Percentiles rank a stretch among this genome's conserved stretches.
These are phyloP conservation scores for Fusarium metavorans DNA, from an alignment of 2,329 filamentous ascomycete species.

Conservation along the genomic window DNA sequence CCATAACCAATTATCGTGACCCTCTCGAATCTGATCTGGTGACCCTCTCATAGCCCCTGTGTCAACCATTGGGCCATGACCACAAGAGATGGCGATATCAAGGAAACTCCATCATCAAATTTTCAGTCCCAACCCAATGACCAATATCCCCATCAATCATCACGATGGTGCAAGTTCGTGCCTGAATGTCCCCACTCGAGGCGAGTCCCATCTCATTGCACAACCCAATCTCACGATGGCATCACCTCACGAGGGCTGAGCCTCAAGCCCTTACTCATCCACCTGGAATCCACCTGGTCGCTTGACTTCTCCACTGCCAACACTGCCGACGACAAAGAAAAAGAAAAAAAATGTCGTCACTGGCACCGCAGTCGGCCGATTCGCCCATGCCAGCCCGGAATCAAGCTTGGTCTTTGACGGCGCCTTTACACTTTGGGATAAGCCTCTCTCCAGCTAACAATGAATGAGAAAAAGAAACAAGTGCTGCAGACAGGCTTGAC, in stretches of 20 bases:
- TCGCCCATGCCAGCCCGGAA: constrained; percentile 33
- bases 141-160: constrained; percentile 14
- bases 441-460: constrained; percentile 15
- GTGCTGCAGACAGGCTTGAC: constrained; percentile 15
- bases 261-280: constrained; percentile 20
- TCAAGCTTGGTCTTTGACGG: constrained; percentile 38
- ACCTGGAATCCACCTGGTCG: constrained; percentile 4
- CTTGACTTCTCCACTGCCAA: constrained; percentile 7
- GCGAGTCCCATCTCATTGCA: constrained; percentile 32
- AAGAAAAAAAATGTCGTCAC: constrained; percentile 35
- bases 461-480: constrained; percentile 16
- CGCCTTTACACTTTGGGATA: constrained; percentile 32
- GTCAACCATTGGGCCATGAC: constrained; percentile 4
- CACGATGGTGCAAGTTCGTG: constrained; percentile 10
- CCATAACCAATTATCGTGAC: neutral
- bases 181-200: constrained; percentile 28
- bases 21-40: neutral
- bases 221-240: constrained; percentile 46
- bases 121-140: constrained; percentile 4
- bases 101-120: constrained; percentile 2
- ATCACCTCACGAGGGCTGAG: constrained; percentile 37
- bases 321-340: neutral
- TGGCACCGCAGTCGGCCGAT: constrained; percentile 39
- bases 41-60: constrained; percentile 12
- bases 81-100: neutral